These are phyloP conservation scores for Apostasia shenzhenica DNA, from an alignment of 106 monocot genomes.

Conservation along the genomic window DNA sequence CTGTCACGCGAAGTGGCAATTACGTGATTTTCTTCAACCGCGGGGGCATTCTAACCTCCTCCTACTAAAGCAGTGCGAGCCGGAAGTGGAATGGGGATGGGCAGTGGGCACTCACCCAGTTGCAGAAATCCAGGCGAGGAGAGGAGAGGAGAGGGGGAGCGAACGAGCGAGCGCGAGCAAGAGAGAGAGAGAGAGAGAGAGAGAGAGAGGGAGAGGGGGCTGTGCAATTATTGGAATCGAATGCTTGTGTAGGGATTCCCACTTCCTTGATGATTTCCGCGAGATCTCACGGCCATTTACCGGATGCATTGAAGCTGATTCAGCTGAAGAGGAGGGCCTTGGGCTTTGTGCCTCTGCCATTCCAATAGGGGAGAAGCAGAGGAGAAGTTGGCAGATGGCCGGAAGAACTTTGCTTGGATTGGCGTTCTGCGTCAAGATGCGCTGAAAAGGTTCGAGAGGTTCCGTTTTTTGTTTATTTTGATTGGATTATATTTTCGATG, in stretches of 20 bases:
- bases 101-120: background rate
- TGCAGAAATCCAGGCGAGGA: conserved; percentile 1
- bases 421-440: background rate
- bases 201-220: background rate
- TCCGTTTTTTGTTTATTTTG: background rate
- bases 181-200: background rate
- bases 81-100: background rate
- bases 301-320: background rate
- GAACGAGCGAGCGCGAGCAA: background rate
- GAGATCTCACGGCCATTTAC: background rate
- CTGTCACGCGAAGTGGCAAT: background rate
- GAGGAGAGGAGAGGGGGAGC: too few species aligned
- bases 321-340: background rate
- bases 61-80: background rate
- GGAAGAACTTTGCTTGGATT: background rate
- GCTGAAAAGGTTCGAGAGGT: background rate
- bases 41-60: background rate
- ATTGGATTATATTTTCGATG: background rate
- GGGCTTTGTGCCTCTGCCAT: background rate
- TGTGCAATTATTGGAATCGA: conserved; percentile 8
- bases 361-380: background rate
- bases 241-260: conserved; percentile 7
- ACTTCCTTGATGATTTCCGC: background rate
- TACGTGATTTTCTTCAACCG: background rate
- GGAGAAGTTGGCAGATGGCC: background rate